Evolutionary conservation across 768 basidiomycete species (phyloP), one percentile per base, ranked within the genome.

Genomic region (Sutorius australiensis): DNA sequence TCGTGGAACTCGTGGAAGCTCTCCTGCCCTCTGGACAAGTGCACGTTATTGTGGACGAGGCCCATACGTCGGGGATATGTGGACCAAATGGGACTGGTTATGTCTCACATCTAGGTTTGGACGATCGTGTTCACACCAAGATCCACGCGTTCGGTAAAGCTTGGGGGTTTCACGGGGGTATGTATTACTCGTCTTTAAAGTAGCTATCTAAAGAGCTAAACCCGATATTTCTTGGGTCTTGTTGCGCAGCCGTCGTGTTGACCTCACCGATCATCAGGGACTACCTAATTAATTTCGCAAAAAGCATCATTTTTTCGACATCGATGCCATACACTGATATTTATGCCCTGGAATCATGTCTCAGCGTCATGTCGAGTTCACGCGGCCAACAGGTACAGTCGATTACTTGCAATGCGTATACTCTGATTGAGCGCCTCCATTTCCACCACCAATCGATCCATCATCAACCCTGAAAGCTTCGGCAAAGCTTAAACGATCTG

Each of bases 91-190:
- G 82, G 0, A 60, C 75, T 21, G 82, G 82, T 0, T 63, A 57
- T 33, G 72, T 75, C 13, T 64, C 70, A 37, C 56, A 66, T n/a
- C 67, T 81, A 6, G 77, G 76, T 0, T 63, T 80, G 38, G 68
- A 73, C 45, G 63, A 72, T 16, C 70, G 74, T 13, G 66, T 83
- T 4, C 68, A 73, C 2, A 73, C 79, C 5, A 68, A 75, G 24
- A 55, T 83, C 14, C 78, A 80, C 61, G 81, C 80, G 0, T 81
- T 83, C 55, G 76, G 80, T 8, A 83, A 84, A 56, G 64, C 39
- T 2, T 66, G 61, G 61, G 61, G 64, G 45, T 58, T 51, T 24
- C 57, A 53, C 6, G 59, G 64, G 36, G 64, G 64, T 56, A 54
- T 14, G 54, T 33, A 17, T 11, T 14, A 8, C 2, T 32, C 3